phyloP scores from a whole-genome alignment of 2,329 filamentous ascomycete genomes.

The Proliferodiscus dingleyae region DNA sequence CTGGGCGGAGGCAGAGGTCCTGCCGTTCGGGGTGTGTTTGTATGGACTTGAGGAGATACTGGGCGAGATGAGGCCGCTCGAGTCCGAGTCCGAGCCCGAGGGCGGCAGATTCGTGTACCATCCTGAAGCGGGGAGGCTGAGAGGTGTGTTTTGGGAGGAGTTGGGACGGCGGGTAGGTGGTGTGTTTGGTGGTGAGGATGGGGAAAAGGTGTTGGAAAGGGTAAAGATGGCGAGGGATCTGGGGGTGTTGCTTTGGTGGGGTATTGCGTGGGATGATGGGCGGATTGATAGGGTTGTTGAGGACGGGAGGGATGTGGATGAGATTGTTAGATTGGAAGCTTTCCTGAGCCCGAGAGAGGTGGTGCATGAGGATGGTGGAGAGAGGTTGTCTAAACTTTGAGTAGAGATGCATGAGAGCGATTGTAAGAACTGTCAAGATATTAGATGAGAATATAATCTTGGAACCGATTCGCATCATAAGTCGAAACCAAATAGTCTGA shows the following conservation, averaged over 20 bases:
- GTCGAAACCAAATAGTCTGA: too few species aligned
- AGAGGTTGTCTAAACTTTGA: slow-evolving; percentile 1
- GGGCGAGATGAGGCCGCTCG: slow-evolving; percentile 36
- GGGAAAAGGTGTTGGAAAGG: slow-evolving; percentile 27
- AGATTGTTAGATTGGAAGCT: slow-evolving; percentile 47
- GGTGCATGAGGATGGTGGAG: background rate
- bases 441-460: too few species aligned
- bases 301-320: slow-evolving; percentile 43
- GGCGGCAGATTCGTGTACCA: slow-evolving; percentile 40
- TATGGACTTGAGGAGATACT: slow-evolving; percentile 59
- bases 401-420: too few species aligned
- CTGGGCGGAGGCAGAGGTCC: slow-evolving; percentile 58
- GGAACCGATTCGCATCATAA: too few species aligned
- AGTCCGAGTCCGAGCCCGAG: slow-evolving; percentile 40
- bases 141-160: slow-evolving; percentile 46
- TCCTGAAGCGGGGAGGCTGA: slow-evolving; percentile 37
- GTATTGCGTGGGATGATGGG: slow-evolving; percentile 59
- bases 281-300: slow-evolving; percentile 53
- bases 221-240: slow-evolving; percentile 44
- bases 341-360: slow-evolving; percentile 14
- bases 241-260: slow-evolving; percentile 58
- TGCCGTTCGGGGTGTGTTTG: slow-evolving; percentile 55
- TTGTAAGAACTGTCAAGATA: too few species aligned
- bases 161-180: slow-evolving; percentile 37
- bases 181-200: background rate